Evolutionary conservation across 768 basidiomycete species (phyloP).

Genomic region (Suillus subalutaceus): DNA sequence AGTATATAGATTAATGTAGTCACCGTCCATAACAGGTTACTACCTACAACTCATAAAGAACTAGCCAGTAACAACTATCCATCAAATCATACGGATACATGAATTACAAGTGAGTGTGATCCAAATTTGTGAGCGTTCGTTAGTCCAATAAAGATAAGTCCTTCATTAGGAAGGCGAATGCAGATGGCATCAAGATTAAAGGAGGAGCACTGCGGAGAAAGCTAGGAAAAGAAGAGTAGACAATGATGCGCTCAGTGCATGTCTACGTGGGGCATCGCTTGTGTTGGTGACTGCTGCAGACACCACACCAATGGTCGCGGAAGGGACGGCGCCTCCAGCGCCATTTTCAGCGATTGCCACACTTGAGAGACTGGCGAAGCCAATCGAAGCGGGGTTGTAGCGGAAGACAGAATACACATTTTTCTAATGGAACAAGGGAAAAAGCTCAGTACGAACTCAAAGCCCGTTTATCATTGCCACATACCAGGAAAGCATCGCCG

Average conservation of each 20-base stretch:
- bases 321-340: slow-evolving; percentile 44
- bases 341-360: slow-evolving; percentile 29
- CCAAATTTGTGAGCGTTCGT: neutral
- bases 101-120: neutral
- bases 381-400: slow-evolving; percentile 50
- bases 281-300: slow-evolving; percentile 46
- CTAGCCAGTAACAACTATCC: neutral
- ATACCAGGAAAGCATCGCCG: slow-evolving; percentile 51
- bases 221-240: neutral
- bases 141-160: slow-evolving; percentile 2
- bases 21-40: neutral
- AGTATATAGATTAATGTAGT: neutral
- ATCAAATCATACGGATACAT: neutral
- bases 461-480: slow-evolving; percentile 9
- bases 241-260: slow-evolving; percentile 5
- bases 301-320: slow-evolving; percentile 58
- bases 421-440: slow-evolving; percentile 35
- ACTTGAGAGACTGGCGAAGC: slow-evolving; percentile 50
- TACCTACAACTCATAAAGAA: neutral
- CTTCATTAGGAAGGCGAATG: neutral
- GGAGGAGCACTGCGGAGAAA: neutral
- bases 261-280: slow-evolving; percentile 10
- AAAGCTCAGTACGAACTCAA: neutral
- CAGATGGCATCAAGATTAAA: neutral
- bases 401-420: slow-evolving; percentile 62